Percentiles rank a stretch among this genome's conserved stretches.
Conservation (phyloP, 139 green algal species). For the Microglena sp. region DNA sequence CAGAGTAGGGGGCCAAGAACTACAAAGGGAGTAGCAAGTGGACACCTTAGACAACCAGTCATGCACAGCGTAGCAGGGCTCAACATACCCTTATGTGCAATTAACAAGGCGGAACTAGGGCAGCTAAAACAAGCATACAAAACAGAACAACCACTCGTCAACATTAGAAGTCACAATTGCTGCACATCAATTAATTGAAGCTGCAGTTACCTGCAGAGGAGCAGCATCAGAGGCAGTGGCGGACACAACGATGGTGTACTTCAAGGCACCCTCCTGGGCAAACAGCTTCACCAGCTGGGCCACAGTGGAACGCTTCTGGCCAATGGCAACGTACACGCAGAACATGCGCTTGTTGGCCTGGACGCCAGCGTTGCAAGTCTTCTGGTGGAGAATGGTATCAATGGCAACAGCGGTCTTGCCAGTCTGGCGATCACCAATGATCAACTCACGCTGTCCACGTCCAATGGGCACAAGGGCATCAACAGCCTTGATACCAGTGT, state of each 20-base stretch:
- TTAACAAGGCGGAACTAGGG: too few species aligned
- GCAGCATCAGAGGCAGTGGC: constrained; percentile 83
- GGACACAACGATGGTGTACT: constrained; percentile 75
- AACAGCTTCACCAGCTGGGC: constrained; percentile 74
- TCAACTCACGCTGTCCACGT: constrained; percentile 81
- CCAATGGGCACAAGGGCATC: constrained; percentile 79
- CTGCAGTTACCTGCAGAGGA: constrained; percentile 51
- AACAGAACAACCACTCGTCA: too few species aligned
- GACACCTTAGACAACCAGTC: not conserved
- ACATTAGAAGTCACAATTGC: too few species aligned
- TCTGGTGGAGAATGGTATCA: constrained; percentile 77
- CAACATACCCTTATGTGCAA: too few species aligned
- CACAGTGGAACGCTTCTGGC: constrained; percentile 80
- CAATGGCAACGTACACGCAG: constrained; percentile 84
- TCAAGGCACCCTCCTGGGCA: constrained; percentile 37
- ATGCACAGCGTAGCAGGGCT: too few species aligned
- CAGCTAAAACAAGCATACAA: too few species aligned
- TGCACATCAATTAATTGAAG: too few species aligned
- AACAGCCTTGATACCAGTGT: constrained; percentile 68
- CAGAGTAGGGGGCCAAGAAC: constrained; percentile 87
- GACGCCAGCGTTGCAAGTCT: constrained; percentile 32
- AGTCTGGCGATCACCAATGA: constrained; percentile 88
- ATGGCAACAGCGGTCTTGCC: constrained; percentile 86
- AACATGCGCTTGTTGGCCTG: constrained; percentile 62
- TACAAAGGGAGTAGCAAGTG: too few species aligned